A percentile compares a stretch with the other conserved stretches of the same genome.
Conservation (phyloP, 257 asterid genomes). For the Nemophila menziesii region DNA sequence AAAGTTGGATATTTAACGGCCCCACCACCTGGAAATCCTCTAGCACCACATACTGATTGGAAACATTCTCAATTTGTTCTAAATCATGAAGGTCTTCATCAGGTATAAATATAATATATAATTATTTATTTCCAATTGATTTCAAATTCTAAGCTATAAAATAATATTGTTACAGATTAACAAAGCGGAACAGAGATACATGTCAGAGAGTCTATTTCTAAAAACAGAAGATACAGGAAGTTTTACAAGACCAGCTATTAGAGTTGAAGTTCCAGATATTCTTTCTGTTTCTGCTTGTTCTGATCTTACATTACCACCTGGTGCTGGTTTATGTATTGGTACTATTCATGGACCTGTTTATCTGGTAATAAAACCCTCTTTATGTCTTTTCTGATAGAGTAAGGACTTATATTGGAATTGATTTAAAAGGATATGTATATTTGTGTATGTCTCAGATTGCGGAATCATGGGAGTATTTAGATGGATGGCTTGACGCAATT, state of each 20-base stretch:
- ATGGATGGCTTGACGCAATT: constrained; percentile 97
- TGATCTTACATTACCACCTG: constrained; percentile 94
- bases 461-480: constrained; percentile 97
- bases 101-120: constrained; percentile 34
- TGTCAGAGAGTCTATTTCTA: constrained; percentile 46
- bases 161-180: constrained; percentile 29
- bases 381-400: not conserved
- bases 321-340: constrained; percentile 84
- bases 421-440: not conserved
- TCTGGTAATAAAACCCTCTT: constrained; percentile 34
- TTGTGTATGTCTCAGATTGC: constrained; percentile 48
- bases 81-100: constrained; percentile 83
- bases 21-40: constrained; percentile 78
- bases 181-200: constrained; percentile 40
- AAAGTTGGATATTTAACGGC: constrained; percentile 88
- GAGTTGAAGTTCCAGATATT: constrained; percentile 59
- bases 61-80: constrained; percentile 69
- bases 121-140: no score
- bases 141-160: no score
- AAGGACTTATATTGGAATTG: no score
- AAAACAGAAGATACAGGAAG: constrained; percentile 36
- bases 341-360: constrained; percentile 69
- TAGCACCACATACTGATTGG: constrained; percentile 98
- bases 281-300: constrained; percentile 71
- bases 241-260: constrained; percentile 35